phyloP scores from a whole-genome alignment of 352 stramenopile genomes.

The Phytopythium chamaehyphon region DNA sequence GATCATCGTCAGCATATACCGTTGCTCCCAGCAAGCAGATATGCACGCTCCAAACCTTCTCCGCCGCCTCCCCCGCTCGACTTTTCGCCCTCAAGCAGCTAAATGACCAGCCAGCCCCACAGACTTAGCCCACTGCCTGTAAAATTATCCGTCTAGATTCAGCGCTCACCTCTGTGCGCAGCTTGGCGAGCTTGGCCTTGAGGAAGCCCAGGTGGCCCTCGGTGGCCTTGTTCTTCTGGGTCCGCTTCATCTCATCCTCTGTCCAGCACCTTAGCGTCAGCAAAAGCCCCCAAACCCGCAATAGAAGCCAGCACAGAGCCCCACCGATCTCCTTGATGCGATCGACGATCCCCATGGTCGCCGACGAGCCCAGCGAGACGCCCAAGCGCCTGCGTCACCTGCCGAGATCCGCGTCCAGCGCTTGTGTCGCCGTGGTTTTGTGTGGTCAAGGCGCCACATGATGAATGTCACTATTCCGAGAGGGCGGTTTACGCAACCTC shows the following conservation, averaged over 20 bases:
- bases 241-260: conserved; percentile 96
- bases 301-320: conserved; percentile 8
- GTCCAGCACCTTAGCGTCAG: conserved; percentile 4
- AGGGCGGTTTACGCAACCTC: too few species aligned
- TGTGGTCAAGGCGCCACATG: too few species aligned
- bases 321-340: conserved; percentile 93
- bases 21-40: not conserved
- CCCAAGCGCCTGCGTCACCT: not conserved
- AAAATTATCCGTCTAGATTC: too few species aligned
- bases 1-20: not conserved
- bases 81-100: conserved; percentile 85
- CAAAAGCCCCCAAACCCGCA: not conserved
- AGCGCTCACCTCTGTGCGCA: conserved; percentile 90
- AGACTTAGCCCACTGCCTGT: too few species aligned
- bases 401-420: not conserved
- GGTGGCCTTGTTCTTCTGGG: conserved; percentile 98
- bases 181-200: conserved; percentile 99
- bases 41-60: conserved; percentile 23
- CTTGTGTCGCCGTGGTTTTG: too few species aligned
- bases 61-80: conserved; percentile 64
- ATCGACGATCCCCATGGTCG: conserved; percentile 90
- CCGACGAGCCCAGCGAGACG: conserved; percentile 13
- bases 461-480: too few species aligned
- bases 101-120: not conserved
- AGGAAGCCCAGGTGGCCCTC: conserved; percentile 90